A percentile compares a stretch with the other conserved stretches of the same genome.
Conservation (phyloP, 192 early-diverging fungal genomes). For the Lunasporangiospora selenospora region DNA sequence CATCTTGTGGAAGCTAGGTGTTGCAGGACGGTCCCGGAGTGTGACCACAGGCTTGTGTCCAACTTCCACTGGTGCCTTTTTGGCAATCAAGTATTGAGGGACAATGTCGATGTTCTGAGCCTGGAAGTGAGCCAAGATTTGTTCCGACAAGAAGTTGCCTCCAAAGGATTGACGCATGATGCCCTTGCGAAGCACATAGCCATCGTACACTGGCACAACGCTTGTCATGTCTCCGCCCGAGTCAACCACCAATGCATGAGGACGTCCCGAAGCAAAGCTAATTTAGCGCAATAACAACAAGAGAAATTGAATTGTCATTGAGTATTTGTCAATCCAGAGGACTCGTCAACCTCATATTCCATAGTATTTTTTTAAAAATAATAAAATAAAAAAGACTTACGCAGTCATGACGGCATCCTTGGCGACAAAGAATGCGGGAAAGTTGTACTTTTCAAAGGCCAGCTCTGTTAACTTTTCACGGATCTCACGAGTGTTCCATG, state of each 20-base stretch:
- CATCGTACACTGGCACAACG: slow-evolving; percentile 96
- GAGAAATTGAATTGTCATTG: slow-evolving; percentile 2
- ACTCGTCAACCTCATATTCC: not conserved
- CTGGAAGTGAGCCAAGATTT: slow-evolving; percentile 68
- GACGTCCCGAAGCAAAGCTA: slow-evolving; percentile 88
- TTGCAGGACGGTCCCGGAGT: slow-evolving; percentile 63
- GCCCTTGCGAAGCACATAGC: slow-evolving; percentile 93
- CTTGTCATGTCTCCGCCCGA: slow-evolving; percentile 90
- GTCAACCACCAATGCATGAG: slow-evolving; percentile 91
- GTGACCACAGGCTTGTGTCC: slow-evolving; percentile 65
- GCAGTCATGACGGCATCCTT: slow-evolving; percentile 92
- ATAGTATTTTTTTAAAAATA: not conserved
- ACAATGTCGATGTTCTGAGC: slow-evolving; percentile 69
- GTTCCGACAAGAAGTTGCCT: slow-evolving; percentile 83
- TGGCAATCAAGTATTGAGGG: slow-evolving; percentile 85
- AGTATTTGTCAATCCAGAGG: slow-evolving; percentile 5
- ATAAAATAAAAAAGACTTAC: slow-evolving; percentile 53
- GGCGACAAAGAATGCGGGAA: slow-evolving; percentile 94
- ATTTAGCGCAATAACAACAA: not conserved
- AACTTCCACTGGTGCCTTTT: slow-evolving; percentile 77
- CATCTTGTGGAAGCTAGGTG: slow-evolving; percentile 72
- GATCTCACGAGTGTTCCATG: slow-evolving; percentile 86
- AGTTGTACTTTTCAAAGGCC: slow-evolving; percentile 93
- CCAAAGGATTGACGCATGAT: slow-evolving; percentile 75
- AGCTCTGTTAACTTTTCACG: slow-evolving; percentile 91